A percentile compares a stretch with the other conserved stretches of the same genome.
Evolutionary conservation across 2,329 filamentous ascomycete species (phyloP).

Genomic region (Cercospora sp.): DNA sequence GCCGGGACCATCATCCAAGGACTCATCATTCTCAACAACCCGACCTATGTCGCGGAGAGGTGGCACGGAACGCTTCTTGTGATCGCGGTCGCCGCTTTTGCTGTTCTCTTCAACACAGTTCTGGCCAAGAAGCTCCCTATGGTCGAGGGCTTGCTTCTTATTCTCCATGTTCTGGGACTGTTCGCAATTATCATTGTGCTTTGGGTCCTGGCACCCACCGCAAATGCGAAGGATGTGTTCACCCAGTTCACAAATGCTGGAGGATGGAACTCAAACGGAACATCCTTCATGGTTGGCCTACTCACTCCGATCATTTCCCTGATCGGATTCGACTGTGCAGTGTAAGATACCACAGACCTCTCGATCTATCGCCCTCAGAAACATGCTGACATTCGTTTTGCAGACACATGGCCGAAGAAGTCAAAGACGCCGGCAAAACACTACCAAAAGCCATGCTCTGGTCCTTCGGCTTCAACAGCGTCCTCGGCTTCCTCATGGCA

Average conservation of each 20-base stretch:
- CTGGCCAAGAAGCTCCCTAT: conserved; percentile 47
- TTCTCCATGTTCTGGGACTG: conserved; percentile 55
- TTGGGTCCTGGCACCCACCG: conserved; percentile 37
- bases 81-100: conserved; percentile 45
- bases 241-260: conserved; percentile 27
- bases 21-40: conserved; percentile 20
- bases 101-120: conserved; percentile 48
- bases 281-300: conserved; percentile 12
- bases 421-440: conserved; percentile 9
- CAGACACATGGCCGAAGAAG: conserved; percentile 21
- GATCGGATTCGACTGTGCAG: conserved; percentile 14
- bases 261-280: conserved; percentile 11
- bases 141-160: conserved; percentile 52
- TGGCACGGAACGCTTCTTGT: conserved; percentile 53
- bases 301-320: conserved; percentile 1
- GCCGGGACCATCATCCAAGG: conserved; percentile 16
- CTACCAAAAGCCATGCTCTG: conserved; percentile 16
- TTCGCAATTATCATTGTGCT: conserved; percentile 54
- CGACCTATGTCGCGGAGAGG: conserved; percentile 10
- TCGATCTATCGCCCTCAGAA: no score
- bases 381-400: neutral
- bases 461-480: conserved; percentile 13
- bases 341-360: neutral
- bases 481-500: conserved; percentile 18
- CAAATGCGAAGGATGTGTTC: conserved; percentile 28